phyloP scores from a whole-genome alignment of 1,139 yeast species.

The Eremothecium sinecaudum region DNA sequence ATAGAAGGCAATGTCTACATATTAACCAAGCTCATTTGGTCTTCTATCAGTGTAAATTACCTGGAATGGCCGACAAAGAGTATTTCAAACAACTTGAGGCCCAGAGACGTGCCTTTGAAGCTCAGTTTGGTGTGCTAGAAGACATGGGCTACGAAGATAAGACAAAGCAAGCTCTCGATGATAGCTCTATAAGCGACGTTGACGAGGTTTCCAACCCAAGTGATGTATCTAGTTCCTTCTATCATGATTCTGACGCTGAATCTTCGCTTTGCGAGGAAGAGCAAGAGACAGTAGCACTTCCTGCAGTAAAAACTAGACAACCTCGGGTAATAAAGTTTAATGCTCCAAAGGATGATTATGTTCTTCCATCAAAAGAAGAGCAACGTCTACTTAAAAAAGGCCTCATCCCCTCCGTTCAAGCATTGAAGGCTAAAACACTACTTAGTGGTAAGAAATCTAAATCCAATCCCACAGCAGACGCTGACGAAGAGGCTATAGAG shows the following conservation, averaged over 20 bases:
- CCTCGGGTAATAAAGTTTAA: constrained; percentile 42
- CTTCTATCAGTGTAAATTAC: too few species aligned
- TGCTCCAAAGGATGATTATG: constrained; percentile 22
- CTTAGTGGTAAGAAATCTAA: constrained; percentile 12
- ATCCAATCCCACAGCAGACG: constrained; percentile 25
- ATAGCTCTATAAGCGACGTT: constrained; percentile 10
- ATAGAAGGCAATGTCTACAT: too few species aligned
- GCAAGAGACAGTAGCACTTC: background rate
- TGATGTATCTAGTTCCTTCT: constrained; percentile 8
- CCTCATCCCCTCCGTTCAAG: constrained; percentile 12
- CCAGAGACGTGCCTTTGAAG: constrained; percentile 55
- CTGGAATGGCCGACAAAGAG: constrained; percentile 28
- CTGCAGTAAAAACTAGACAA: constrained; percentile 3
- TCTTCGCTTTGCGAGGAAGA: background rate
- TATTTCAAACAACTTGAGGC: constrained; percentile 43
- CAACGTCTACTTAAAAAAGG: constrained; percentile 37
- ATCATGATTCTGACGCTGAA: constrained; percentile 1
- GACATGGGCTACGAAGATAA: constrained; percentile 52
- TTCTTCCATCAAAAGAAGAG: constrained; percentile 36
- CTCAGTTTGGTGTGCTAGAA: constrained; percentile 59
- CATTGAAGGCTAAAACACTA: constrained; percentile 7
- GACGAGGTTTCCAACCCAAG: constrained; percentile 17
- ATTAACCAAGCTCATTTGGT: too few species aligned
- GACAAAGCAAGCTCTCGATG: constrained; percentile 31
- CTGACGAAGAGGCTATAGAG: constrained; percentile 27